These are phyloP conservation scores for Malus hybrid DNA, from an alignment of 331 rosid genomes.

Conservation along the genomic window DNA sequence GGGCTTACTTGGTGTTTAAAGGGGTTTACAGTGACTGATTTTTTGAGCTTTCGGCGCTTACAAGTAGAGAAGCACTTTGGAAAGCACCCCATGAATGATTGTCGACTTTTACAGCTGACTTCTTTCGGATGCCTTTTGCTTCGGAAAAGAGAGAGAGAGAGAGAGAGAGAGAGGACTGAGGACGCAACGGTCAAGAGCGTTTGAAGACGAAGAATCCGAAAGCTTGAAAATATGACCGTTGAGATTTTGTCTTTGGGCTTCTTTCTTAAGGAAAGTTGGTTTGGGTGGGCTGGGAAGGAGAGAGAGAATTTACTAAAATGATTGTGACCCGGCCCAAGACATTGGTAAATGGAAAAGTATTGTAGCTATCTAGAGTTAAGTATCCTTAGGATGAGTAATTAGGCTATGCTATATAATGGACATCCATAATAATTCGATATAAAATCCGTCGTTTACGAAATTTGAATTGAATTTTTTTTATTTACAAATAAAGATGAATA, in stretches of 20 bases:
- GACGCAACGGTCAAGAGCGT: background rate
- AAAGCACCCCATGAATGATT: constrained; percentile 60
- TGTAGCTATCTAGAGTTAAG: no score
- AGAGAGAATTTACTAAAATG: background rate
- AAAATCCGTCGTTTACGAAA: no score
- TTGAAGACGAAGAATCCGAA: background rate
- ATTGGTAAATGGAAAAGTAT: no score
- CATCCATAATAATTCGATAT: no score
- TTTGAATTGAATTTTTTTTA: no score
- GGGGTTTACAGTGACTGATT: constrained; percentile 11
- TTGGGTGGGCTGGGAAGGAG: background rate
- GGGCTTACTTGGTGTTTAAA: constrained; percentile 28
- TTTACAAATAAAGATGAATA: no score
- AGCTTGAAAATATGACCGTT: constrained; percentile 21
- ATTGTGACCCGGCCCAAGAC: background rate
- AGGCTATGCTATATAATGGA: no score
- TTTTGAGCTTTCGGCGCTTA: constrained; percentile 36
- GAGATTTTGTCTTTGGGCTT: constrained; percentile 2
- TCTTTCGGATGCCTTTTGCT: constrained; percentile 16
- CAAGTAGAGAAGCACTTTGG: constrained; percentile 42
- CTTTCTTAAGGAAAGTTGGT: background rate
- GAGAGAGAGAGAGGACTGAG: background rate
- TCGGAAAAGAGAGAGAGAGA: background rate
- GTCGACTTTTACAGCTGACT: constrained; percentile 11
- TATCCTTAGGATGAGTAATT: no score